Evolutionary conservation across 2,329 filamentous ascomycete genomes (phyloP).

Genomic region (Bipolaris oryzae): DNA sequence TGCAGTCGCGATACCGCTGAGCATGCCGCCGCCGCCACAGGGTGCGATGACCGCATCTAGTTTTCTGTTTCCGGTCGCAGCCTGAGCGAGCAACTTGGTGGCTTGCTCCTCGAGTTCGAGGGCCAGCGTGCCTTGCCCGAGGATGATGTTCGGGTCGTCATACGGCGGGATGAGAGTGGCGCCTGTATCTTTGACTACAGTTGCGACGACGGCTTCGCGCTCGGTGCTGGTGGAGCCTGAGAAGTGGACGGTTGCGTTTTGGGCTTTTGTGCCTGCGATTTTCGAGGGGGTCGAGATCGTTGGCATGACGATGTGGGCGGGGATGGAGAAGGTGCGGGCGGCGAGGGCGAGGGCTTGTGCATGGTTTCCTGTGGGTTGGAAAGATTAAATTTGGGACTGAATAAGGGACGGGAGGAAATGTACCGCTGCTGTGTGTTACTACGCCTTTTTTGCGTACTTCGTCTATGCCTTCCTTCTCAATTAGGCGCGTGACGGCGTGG

Average conservation of each 20-base stretch:
- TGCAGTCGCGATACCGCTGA: conserved; percentile 80
- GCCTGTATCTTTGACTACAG: conserved; percentile 72
- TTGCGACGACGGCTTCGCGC: conserved; percentile 76
- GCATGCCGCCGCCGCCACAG: conserved; percentile 86
- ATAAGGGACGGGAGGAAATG: conserved; percentile 13
- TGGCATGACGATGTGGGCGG: conserved; percentile 92
- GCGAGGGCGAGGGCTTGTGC: conserved; percentile 91
- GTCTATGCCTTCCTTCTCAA: conserved; percentile 58
- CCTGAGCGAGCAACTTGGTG: conserved; percentile 54
- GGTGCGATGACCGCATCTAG: conserved; percentile 72
- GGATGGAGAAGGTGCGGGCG: conserved; percentile 72
- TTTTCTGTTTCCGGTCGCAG: conserved; percentile 19
- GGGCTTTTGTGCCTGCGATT: conserved; percentile 78
- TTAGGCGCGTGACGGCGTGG: conserved; percentile 76
- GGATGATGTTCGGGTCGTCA: conserved; percentile 87
- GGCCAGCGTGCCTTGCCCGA: conserved; percentile 90
- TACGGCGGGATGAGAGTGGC: conserved; percentile 87
- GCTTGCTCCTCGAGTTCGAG: conserved; percentile 83
- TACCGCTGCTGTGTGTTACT: conserved; percentile 88
- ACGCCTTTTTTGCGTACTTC: conserved; percentile 68
- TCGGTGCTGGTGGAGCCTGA: conserved; percentile 80
- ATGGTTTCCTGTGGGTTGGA: conserved; percentile 73
- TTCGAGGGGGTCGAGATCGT: conserved; percentile 83
- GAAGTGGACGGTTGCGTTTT: conserved; percentile 80
- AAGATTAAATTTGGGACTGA: not conserved